Conservation (phyloP, 306 rosid genomes). For the Rosa lucieae region DNA sequence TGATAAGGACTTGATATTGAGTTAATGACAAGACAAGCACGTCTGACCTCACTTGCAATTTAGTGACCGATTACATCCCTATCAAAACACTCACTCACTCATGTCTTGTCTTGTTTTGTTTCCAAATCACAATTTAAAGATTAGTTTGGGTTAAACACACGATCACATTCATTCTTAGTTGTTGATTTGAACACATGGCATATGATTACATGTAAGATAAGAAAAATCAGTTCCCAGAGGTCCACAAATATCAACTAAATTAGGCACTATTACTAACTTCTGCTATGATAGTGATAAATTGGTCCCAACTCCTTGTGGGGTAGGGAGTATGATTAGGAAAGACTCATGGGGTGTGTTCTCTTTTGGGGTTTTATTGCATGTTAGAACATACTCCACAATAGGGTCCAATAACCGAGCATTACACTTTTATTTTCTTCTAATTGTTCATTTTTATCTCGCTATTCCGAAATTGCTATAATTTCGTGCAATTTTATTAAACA, state of each 20-base stretch:
- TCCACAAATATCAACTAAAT: constrained; percentile 9
- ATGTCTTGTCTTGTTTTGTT: background rate
- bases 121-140: background rate
- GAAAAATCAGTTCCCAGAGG: background rate
- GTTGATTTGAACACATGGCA: background rate
- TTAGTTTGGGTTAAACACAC: background rate
- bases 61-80: constrained; percentile 2
- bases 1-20: background rate
- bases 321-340: constrained; percentile 17
- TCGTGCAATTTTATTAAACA: background rate
- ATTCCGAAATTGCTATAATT: background rate
- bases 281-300: constrained; percentile 8
- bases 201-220: background rate
- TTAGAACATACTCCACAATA: background rate
- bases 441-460: too few relatives aligned
- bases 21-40: background rate
- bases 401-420: background rate
- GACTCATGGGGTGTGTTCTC: background rate
- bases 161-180: background rate
- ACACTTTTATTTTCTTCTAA: background rate
- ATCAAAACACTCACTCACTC: background rate
- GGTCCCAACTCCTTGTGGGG: constrained; percentile 10
- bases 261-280: background rate
- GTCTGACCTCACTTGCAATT: background rate
- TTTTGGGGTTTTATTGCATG: background rate